Percentiles rank a stretch among this genome's conserved stretches.
Evolutionary conservation across 2,329 filamentous ascomycete species (phyloP).

Genomic region (Chaetomium globosum): DNA sequence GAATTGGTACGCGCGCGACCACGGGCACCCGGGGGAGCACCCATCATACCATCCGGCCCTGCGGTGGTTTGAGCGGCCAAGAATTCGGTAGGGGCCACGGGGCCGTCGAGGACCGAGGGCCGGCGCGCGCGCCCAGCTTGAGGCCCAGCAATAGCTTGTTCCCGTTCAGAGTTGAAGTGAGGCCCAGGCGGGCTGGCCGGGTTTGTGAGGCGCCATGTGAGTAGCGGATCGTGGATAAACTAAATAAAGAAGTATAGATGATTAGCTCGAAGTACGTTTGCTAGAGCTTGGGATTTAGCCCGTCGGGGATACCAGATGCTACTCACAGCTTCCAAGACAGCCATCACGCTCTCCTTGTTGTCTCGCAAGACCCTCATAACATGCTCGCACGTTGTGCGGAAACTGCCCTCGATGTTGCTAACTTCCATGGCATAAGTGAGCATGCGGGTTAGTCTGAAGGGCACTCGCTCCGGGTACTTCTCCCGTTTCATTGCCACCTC

Average conservation of each 20-base stretch:
- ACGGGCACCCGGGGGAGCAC: slow-evolving; percentile 53
- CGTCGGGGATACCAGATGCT: background rate
- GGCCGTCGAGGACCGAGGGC: slow-evolving; percentile 68
- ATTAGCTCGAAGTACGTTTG: background rate
- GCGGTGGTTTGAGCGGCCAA: slow-evolving; percentile 51
- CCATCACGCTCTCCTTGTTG: slow-evolving; percentile 98
- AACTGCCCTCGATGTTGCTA: slow-evolving; percentile 98
- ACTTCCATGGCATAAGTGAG: slow-evolving; percentile 99
- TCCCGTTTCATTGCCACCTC: slow-evolving; percentile 99
- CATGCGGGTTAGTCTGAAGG: slow-evolving; percentile 97
- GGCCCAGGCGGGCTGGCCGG: slow-evolving; percentile 65
- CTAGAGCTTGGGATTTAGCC: background rate
- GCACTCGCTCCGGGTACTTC: slow-evolving; percentile 96
- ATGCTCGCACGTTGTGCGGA: slow-evolving; percentile 96
- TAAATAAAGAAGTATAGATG: slow-evolving; percentile 42
- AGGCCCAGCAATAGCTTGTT: slow-evolving; percentile 54
- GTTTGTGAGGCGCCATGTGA: slow-evolving; percentile 87
- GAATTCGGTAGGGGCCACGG: slow-evolving; percentile 62
- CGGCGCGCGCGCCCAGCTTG: slow-evolving; percentile 60
- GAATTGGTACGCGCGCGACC: slow-evolving; percentile 64
- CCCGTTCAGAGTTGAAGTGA: slow-evolving; percentile 66
- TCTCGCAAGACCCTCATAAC: slow-evolving; percentile 95
- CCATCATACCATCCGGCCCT: slow-evolving; percentile 44
- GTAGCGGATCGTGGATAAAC: slow-evolving; percentile 99
- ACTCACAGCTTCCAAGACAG: slow-evolving; percentile 93